Evolutionary conservation across 768 basidiomycete species (phyloP), one percentile per base, ranked within the genome.

Genomic region (Leccinum ochraceum): DNA sequence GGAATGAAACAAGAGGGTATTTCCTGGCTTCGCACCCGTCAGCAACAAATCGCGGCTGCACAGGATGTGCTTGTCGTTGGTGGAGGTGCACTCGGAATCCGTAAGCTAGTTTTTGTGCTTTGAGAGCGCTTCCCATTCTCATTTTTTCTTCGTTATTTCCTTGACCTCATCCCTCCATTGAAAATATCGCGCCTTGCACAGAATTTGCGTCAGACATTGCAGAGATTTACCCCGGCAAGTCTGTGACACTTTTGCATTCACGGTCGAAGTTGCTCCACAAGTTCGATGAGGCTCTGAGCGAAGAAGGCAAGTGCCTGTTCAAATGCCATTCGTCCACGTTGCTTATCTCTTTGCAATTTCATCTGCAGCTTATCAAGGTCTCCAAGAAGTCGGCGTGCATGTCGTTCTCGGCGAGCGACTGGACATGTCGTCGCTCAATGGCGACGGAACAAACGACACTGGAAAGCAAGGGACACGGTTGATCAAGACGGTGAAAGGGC

Each of bases 11-110:
- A 67, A 0, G 82, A 82, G 59, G 80, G 80, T 0, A 74, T 86
- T 16, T 74, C 71, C 2, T 86, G 83, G 79, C 74, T 88, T 48
- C 76, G 75, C 60, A 69, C 74, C n/a, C 78, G 79, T 57, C 87
- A 88, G 66, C 68, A 69, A 34, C 70, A 74, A 4, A 77, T 90
- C 53, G 73, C 80, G 56, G 71, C 68, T 3, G 79, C 86, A 0
- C 73, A 70, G 1, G 82, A 78, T 46, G 78, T 91, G 4, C 79
- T 90, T 7, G 80, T 90, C 14, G 81, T 90, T 3, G 89, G 90
- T 2, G 89, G 87, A 11, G 89, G 90, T 1, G 86, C 89, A 1
- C 80, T 90, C 9, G 89, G 89, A 3, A 83, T 90, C 28, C 86
- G 87, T 88, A 68, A 65, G 85, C 79, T 28, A 26, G 22, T 30